Evolutionary conservation across 495 filamentous ascomycete genomes (phyloP), one percentile per base, ranked within the genome.

Genomic region (Achaetomiella virescens): DNA sequence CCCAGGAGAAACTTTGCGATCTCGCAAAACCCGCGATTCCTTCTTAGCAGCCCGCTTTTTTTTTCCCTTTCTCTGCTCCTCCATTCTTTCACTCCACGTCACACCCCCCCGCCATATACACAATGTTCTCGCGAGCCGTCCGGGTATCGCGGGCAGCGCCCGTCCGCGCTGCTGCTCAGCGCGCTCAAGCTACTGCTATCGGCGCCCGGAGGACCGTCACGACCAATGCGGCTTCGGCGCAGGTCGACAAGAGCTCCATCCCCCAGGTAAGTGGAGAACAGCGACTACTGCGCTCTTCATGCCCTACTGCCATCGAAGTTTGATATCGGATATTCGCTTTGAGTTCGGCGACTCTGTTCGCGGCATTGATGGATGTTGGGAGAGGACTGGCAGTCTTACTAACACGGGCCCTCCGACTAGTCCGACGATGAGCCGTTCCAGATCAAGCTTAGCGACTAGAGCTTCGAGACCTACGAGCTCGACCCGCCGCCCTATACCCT

Each of bases 381-480:
- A 6, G 17, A 21, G 20, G 18, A 43, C 45, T n/a, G 17, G 31
- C 48, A 9, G 35, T 31, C 21, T 51, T 54, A 31, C 53, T 61
- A 25, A 58, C 58, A 3, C 0, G 52, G 22, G 15, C 27, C 35
- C 38, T 31, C 21, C 44, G 35, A 36, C n/a, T 52, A 96, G 91
- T 86, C 90, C 72, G 93, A 97, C 73, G 89, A 96, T 65, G 86
- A 97, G 79, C 85, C 84, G 47, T 98, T 98, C 80, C 85, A 87
- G 59, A 84, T 98, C 71, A 84, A 81, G 54, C 87, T 98, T 71
- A 95, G 89, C 68, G 86, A 95, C 64, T 92, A 97, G 87, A 91
- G 88, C 79, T 98, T 97, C 80, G 93, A 98, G 81, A 97, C 91
- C 56, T 98, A 97, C 77, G 90, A 97, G 79, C 84, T 97, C 71